Evolutionary conservation across 2,329 filamentous ascomycete species (phyloP), one percentile per base, ranked within the genome.

Genomic region (Endothia cerciana): DNA sequence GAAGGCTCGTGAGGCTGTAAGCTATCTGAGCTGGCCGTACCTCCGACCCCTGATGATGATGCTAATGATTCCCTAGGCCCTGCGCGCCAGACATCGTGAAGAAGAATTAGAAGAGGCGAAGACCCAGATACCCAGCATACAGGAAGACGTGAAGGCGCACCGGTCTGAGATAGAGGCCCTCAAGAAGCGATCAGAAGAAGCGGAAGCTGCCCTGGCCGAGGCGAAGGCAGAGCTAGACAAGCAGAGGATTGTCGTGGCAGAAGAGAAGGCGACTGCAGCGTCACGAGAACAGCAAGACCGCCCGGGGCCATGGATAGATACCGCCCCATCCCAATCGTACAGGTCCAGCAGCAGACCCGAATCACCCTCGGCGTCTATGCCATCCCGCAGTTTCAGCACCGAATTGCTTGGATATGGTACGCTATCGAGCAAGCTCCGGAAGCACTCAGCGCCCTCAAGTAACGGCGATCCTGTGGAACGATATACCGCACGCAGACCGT

Each of bases 1-100:
- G 75, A 98, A 96, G 79, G 91, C 93, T 63, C 87, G 95, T 68
- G 95, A 99, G 77, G 84, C 90, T 73, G 91, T 93, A 83, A 79
- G 88, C 80, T 17, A 49, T 51, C n/a, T 19, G 3, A 36, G 2
- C 8, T 55, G 11, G 3, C 8, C 19, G 19, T 19, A 40, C 11
- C 13, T n/a, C n/a, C 5, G 7, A 11, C 7, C 15, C n/a, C n/a
- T n/a, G n/a, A 22, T 15, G n/a, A 15, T 19, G 43, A 43, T 70
- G 69, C 73, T 81, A 69, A 80, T 41, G 1, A 25, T 15, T 66
- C 28, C n/a, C 30, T 66, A 93, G 85, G 91, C 91, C 41, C 79
- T 79, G 25, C 83, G 84, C n/a, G 81, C 81, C 56, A 85, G 92
- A 71, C 86, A 85, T 63, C 81, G 91, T 28, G 93, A 97, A 75